These are phyloP conservation scores for Pseudonitzschia multiseries DNA, from an alignment of 108 stramenopile species.

Conservation along the genomic window DNA sequence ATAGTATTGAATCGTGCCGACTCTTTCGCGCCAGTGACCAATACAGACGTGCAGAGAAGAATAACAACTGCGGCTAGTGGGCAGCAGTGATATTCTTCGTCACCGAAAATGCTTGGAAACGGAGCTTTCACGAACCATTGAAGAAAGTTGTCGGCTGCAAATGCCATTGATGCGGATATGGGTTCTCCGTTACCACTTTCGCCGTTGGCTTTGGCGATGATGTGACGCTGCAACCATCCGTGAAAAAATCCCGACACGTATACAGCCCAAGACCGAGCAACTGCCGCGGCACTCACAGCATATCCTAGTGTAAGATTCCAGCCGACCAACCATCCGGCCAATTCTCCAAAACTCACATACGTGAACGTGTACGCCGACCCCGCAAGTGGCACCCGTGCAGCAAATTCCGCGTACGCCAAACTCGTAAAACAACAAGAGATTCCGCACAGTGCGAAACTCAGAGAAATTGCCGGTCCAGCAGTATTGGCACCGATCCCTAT, in stretches of 20 bases:
- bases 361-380: slow-evolving; percentile 64
- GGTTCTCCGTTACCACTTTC: not conserved
- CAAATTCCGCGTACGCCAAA: slow-evolving; percentile 59
- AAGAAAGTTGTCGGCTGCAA: slow-evolving; percentile 6
- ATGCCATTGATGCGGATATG: not conserved
- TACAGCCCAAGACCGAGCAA: slow-evolving; percentile 57
- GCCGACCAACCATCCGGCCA: slow-evolving; percentile 57
- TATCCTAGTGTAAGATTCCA: slow-evolving; percentile 69
- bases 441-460: slow-evolving; percentile 51
- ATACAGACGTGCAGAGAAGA: slow-evolving; percentile 39
- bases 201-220: not conserved
- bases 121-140: slow-evolving; percentile 11
- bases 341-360: slow-evolving; percentile 56
- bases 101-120: slow-evolving; percentile 12
- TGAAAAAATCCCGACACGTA: slow-evolving; percentile 42
- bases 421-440: slow-evolving; percentile 54
- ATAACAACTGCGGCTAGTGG: slow-evolving; percentile 52
- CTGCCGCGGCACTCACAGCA: slow-evolving; percentile 50
- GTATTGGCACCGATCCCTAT: slow-evolving; percentile 55
- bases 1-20: slow-evolving; percentile 51
- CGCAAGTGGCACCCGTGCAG: slow-evolving; percentile 51
- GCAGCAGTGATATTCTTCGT: slow-evolving; percentile 34
- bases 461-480: slow-evolving; percentile 52
- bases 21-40: slow-evolving; percentile 55
- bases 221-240: slow-evolving; percentile 11